These are phyloP conservation scores for Talaromyces nanjingensis DNA, from an alignment of 495 filamentous ascomycete genomes.

Conservation along the genomic window DNA sequence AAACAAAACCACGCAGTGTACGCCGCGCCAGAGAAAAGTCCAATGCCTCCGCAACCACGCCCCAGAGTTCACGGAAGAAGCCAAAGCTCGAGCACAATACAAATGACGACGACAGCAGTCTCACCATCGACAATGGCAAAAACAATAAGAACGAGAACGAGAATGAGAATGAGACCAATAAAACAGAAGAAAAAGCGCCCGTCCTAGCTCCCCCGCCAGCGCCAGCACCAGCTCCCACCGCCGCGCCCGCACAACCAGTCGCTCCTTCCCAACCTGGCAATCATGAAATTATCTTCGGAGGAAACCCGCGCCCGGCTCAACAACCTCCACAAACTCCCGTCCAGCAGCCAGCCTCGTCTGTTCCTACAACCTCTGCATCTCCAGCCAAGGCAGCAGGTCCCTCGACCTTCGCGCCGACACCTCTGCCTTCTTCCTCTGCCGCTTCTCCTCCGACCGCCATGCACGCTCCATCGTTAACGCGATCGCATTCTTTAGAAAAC, in stretches of 20 bases:
- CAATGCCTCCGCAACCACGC: conserved; percentile 18
- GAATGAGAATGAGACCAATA: conserved; percentile 10
- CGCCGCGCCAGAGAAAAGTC: conserved; percentile 38
- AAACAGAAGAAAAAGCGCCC: background rate
- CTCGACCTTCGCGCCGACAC: conserved; percentile 17
- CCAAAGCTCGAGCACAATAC: conserved; percentile 34
- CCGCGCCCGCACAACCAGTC: conserved; percentile 14
- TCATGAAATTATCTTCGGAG: conserved; percentile 1
- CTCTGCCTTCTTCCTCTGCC: conserved; percentile 13
- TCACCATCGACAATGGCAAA: conserved; percentile 1
- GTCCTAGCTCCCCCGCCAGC: conserved; percentile 5
- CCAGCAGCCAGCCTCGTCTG: conserved; percentile 14
- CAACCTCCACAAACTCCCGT: conserved; percentile 15
- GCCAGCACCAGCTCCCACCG: conserved; percentile 14
- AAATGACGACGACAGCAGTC: conserved; percentile 15
- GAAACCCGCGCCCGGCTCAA: conserved; percentile 9
- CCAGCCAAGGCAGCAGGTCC: conserved; percentile 19
- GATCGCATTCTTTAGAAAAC: conserved; percentile 9
- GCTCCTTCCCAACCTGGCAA: conserved; percentile 4
- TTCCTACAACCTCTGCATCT: conserved; percentile 13
- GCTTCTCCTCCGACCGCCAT: conserved; percentile 11
- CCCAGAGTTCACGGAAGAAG: conserved; percentile 36
- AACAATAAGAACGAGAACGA: background rate
- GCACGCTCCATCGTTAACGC: conserved; percentile 5
- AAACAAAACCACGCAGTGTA: conserved; percentile 23